phyloP scores from a whole-genome alignment of 1,284 basidiomycete species.

The Rhodotorula sp. region DNA sequence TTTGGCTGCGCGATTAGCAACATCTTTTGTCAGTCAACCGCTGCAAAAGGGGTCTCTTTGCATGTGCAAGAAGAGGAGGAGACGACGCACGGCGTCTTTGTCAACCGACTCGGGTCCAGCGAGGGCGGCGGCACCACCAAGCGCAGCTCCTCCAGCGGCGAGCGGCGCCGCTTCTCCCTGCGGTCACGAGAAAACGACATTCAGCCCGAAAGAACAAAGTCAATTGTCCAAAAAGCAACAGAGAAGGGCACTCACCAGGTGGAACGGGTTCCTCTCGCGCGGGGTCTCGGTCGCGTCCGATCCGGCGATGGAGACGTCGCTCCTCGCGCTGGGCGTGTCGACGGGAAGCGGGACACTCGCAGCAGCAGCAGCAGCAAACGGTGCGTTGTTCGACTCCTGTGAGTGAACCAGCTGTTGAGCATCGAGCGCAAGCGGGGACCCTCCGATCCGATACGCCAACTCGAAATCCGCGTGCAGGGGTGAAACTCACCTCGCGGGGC shows the following conservation, averaged over 20 bases:
- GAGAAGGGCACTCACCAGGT: neutral
- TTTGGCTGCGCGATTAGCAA: neutral
- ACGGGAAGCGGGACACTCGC: neutral
- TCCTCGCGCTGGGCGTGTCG: neutral
- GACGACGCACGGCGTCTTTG: neutral
- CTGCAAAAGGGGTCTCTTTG: too few relatives aligned
- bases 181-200: too few relatives aligned
- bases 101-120: neutral
- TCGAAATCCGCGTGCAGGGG: too few relatives aligned
- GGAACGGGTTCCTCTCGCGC: constrained; percentile 24
- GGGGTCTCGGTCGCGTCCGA: neutral
- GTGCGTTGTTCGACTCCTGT: neutral
- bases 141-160: neutral
- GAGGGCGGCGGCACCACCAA: neutral
- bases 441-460: neutral
- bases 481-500: neutral
- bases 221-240: too few relatives aligned
- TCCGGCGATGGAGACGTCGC: neutral
- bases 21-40: too few relatives aligned
- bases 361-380: neutral
- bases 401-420: too few relatives aligned
- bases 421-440: neutral
- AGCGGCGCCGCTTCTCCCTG: neutral
- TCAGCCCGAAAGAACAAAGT: too few relatives aligned
- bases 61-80: too few relatives aligned